phyloP scores from a whole-genome alignment of 2,329 filamentous ascomycete genomes.

The Microcyclospora tardicrescens region DNA sequence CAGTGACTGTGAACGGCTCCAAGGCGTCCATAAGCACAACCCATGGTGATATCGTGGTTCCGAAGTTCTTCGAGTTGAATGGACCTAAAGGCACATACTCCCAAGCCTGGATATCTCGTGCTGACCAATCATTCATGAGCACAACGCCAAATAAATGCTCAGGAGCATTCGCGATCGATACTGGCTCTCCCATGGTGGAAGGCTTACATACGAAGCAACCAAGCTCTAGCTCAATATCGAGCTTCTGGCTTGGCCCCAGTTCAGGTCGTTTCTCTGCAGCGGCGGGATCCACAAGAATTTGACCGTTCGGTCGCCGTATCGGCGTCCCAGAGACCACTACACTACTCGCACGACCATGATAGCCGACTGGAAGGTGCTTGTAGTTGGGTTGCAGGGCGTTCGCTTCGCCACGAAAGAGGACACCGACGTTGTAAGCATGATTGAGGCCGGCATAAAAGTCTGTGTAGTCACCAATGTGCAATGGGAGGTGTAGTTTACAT shows the following conservation, averaged over 20 bases:
- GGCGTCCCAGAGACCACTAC: constrained; percentile 62
- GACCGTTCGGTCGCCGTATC: constrained; percentile 60
- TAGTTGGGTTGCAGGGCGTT: constrained; percentile 73
- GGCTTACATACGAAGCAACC: constrained; percentile 58
- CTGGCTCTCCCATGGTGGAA: constrained; percentile 51
- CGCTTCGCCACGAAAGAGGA: constrained; percentile 57
- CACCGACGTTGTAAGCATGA: constrained; percentile 61
- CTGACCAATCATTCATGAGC: constrained; percentile 79
- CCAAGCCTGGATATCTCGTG: constrained; percentile 70
- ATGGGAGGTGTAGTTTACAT: constrained; percentile 56
- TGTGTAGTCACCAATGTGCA: constrained; percentile 64
- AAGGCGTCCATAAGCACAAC: constrained; percentile 65
- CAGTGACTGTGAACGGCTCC: constrained; percentile 49
- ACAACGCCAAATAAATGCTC: constrained; percentile 68
- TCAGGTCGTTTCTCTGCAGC: constrained; percentile 49
- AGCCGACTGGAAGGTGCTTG: constrained; percentile 66
- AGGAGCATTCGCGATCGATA: constrained; percentile 52
- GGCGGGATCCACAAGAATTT: constrained; percentile 53
- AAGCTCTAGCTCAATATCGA: constrained; percentile 73
- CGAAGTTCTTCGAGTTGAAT: constrained; percentile 77
- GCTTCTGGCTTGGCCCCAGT: constrained; percentile 49
- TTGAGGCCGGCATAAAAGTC: constrained; percentile 75
- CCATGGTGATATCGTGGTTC: constrained; percentile 65
- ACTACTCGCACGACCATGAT: constrained; percentile 66
- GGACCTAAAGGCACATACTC: constrained; percentile 73